A percentile compares a stretch with the other conserved stretches of the same genome.
phyloP scores from a whole-genome alignment of 169 alveolate species.

The Amoebophrya sp. region DNA sequence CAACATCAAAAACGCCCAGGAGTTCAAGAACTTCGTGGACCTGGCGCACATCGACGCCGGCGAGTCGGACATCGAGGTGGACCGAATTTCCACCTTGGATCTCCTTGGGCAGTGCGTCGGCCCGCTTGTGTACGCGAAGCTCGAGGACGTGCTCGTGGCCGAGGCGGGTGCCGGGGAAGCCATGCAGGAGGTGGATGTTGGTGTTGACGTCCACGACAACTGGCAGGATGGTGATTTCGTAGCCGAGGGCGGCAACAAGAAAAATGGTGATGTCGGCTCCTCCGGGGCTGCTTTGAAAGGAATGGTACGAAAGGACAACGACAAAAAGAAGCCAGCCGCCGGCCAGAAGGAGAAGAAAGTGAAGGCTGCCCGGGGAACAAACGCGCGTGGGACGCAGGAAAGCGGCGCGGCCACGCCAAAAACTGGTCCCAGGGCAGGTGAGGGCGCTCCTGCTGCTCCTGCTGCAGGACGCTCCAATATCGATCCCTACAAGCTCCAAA shows the following conservation, averaged over 20 bases:
- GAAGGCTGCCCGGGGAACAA: neutral
- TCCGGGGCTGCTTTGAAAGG: neutral
- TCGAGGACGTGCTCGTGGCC: neutral
- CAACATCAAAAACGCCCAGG: neutral
- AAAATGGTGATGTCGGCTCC: too few species aligned
- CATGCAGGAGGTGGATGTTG: neutral
- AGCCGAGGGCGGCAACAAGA: neutral
- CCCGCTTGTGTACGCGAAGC: neutral
- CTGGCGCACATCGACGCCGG: constrained; percentile 6
- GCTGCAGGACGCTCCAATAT: neutral
- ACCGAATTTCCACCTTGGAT: neutral
- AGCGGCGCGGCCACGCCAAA: neutral
- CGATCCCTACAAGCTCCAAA: neutral
- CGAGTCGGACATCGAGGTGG: neutral
- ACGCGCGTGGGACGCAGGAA: neutral
- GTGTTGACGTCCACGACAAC: neutral
- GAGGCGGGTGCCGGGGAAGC: neutral
- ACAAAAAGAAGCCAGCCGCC: neutral
- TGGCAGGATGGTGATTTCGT: neutral
- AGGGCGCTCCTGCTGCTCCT: too few species aligned
- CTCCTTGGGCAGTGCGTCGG: neutral
- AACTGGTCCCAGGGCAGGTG: neutral
- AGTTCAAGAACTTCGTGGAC: neutral
- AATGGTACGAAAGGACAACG: neutral
- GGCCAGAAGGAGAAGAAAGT: neutral